Evolutionary conservation across 2,329 filamentous ascomycete genomes (phyloP).

Genomic region (Aspergillus aculeatinus): DNA sequence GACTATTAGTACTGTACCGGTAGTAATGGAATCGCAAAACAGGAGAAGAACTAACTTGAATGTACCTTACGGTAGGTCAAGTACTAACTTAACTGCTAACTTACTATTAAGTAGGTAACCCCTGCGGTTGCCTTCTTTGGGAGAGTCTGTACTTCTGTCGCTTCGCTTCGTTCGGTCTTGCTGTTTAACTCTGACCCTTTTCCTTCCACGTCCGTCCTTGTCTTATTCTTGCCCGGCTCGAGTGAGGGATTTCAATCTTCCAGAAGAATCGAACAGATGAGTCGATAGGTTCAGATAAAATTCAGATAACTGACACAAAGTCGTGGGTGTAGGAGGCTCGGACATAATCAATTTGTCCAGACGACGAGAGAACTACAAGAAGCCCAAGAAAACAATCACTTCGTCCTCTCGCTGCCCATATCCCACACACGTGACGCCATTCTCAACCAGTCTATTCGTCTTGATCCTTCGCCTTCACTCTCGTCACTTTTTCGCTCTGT

Average conservation of each 20-base stretch:
- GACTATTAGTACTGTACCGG: background rate
- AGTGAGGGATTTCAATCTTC: background rate
- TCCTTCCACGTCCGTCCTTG: background rate
- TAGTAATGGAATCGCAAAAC: background rate
- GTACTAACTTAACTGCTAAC: background rate
- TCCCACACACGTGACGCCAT: constrained; percentile 22
- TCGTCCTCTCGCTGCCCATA: background rate
- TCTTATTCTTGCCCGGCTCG: background rate
- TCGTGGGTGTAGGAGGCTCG: background rate
- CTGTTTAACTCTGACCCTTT: background rate
- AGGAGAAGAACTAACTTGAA: background rate
- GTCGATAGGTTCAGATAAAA: background rate
- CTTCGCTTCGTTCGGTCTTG: background rate
- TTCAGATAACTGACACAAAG: no score
- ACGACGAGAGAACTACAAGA: background rate
- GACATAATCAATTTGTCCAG: background rate
- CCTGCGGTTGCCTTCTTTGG: background rate
- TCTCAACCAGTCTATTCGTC: constrained; percentile 15
- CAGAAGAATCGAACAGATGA: background rate
- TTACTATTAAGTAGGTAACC: background rate
- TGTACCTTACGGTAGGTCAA: background rate
- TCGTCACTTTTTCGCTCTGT: constrained; percentile 4
- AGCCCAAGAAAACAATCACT: background rate
- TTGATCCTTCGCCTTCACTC: constrained; percentile 6
- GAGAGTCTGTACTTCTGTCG: background rate